Percentiles rank a stretch among this genome's conserved stretches.
Conservation (phyloP, 1,139 yeast species). For the Pichia sp. region DNA sequence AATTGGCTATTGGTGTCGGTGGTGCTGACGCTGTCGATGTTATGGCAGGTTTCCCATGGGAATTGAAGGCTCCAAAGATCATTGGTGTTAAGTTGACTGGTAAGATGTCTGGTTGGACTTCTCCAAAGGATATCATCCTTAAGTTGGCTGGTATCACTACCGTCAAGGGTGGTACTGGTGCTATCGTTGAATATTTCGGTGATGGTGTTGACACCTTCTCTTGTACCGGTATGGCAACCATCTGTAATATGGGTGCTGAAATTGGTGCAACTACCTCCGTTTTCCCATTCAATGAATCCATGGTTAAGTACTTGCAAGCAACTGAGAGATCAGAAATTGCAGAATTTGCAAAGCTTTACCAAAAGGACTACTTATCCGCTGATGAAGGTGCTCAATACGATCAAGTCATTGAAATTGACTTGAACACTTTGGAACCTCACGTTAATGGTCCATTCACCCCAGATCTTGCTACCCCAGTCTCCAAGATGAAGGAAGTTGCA, state of each 20-base stretch:
- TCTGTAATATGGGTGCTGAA: slow-evolving; percentile 99
- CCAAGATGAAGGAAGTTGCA: slow-evolving; percentile 87
- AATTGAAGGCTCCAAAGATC: slow-evolving; percentile 96
- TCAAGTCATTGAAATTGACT: slow-evolving; percentile 90
- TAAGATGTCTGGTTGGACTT: slow-evolving; percentile 93
- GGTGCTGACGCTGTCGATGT: slow-evolving; percentile 99
- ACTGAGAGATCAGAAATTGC: slow-evolving; percentile 83
- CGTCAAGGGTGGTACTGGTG: slow-evolving; percentile 99
- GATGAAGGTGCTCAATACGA: slow-evolving; percentile 96
- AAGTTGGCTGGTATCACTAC: slow-evolving; percentile 96
- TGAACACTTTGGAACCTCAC: slow-evolving; percentile 94
- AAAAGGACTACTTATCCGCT: slow-evolving; percentile 75
- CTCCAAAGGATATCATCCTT: slow-evolving; percentile 96
- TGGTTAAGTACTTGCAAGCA: slow-evolving; percentile 83
- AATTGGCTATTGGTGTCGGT: slow-evolving; percentile 99
- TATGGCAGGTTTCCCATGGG: slow-evolving; percentile 95
- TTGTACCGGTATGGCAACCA: slow-evolving; percentile 99
- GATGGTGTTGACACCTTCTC: slow-evolving; percentile 94
- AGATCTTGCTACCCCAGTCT: slow-evolving; percentile 96
- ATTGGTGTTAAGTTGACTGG: slow-evolving; percentile 97
- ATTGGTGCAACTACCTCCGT: slow-evolving; percentile 98
- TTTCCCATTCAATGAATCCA: slow-evolving; percentile 92
- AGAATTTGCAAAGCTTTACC: slow-evolving; percentile 69
- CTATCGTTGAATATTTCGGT: slow-evolving; percentile 96
- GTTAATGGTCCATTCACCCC: slow-evolving; percentile 99